Evolutionary conservation across 2,329 filamentous ascomycete species (phyloP), one percentile per base, ranked within the genome.

Genomic region (Aquanectria penicillioides): DNA sequence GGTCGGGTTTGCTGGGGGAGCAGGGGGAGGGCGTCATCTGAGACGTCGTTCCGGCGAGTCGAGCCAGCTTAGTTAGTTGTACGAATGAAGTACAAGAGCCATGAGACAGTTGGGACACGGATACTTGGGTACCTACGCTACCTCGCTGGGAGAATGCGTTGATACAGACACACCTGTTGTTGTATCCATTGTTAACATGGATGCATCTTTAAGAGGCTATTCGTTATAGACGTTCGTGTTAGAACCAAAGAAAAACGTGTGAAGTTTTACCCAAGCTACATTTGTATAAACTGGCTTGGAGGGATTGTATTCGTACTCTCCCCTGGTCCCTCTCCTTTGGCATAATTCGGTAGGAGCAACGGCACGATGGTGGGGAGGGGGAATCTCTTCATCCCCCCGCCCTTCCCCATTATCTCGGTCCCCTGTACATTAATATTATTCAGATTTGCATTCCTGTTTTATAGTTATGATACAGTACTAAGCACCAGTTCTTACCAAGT

Each of bases 271-370:
- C n/a, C n/a, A n/a, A n/a, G n/a, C n/a, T n/a, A n/a, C n/a, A n/a
- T n/a, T n/a, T n/a, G n/a, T n/a, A n/a, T n/a, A n/a, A n/a, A n/a
- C n/a, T n/a, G n/a, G n/a, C n/a, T n/a, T n/a, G n/a, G n/a, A n/a
- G n/a, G n/a, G n/a, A n/a, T n/a, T n/a, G n/a, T n/a, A n/a, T n/a
- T n/a, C n/a, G n/a, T n/a, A n/a, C n/a, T 50, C 15, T 5, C 10
- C 25, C 26, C n/a, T 25, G 26, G 12, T n/a, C 5, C 31, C 28
- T 34, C 38, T 28, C 34, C 43, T 23, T 36, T 28, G 33, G 36
- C 38, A 49, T 44, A 44, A 44, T 20, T 43, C 29, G 44, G 29
- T 47, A 47, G 54, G 54, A 57, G 46, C 46, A 33, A 51, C 41
- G 18, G 31, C n/a, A n/a, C 18, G 37, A 43, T 44, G 46, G 46